Evolutionary conservation across 2,329 filamentous ascomycete genomes (phyloP), one percentile per base, ranked within the genome.

Genomic region (Didymella keratinophila): DNA sequence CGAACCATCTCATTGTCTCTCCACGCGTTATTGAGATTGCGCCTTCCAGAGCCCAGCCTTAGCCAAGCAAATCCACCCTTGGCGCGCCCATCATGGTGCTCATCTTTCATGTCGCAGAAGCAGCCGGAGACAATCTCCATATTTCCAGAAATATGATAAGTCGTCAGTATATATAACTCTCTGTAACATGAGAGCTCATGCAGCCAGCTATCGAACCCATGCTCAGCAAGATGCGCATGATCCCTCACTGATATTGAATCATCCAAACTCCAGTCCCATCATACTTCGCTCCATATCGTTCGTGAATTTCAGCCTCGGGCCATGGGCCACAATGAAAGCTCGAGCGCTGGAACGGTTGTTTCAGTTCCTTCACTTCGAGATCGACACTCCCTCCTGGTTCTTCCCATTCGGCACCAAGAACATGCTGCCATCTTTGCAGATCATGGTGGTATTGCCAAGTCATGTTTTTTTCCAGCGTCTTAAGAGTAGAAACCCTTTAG

Each of bases 31-130:
- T 21, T 18, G 36, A 20, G 2, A 9, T 27, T 20, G 51, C n/a
- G n/a, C n/a, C 7, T 25, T 16, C 9, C 16, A 20, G 36, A 32
- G 27, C 41, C 18, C 43, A 20, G 28, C 30, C 23, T 27, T n/a
- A 44, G 53, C 53, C 53, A 56, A 56, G 53, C 12, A 30, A 32
- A 1, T 46, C 32, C 53, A 51, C 39, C 36, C 53, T 51, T 56
- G 53, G 53, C 53, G 8, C 10, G 32, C n/a, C 53, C 53, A 56
- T 51, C 53, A 50, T 12, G 46, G 53, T 56, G 20, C 53, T 56
- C 52, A 55, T 43, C 44, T 16, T n/a, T n/a, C n/a, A n/a, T n/a
- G n/a, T n/a, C n/a, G n/a, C n/a, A n/a, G n/a, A n/a, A n/a, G n/a
- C n/a, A n/a, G n/a, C n/a, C n/a, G n/a, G n/a, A n/a, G n/a, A n/a